Base-by-base conservation (phyloP, 164 flowering plant species). In the Vitis rotundifolia region DNA sequence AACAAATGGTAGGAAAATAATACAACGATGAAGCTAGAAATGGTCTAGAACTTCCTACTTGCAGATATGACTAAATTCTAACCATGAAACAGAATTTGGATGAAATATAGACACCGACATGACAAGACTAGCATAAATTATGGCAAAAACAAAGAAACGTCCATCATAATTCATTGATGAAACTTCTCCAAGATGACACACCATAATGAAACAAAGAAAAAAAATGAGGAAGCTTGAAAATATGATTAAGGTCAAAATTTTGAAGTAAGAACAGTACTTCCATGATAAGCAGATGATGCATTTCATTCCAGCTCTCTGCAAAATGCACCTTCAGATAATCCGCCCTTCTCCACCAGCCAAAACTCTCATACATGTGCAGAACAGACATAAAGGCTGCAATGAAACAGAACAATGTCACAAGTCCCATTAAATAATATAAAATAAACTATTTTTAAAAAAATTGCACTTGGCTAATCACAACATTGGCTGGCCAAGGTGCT, bases 231-330 rank as follows among this genome's bases (percentile, higher is more conserved):
- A 37, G 44, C 44, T 37, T 37, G 5, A 37, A 37, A 37, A 37
- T 37, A 37, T 22, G 26, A 22, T 22, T 22, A 22, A 22, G 26
- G 26, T 22, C 1, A 22, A 22, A 22, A 22, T 1, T 22, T 22
- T 22, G 26, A 22, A 22, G 26, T 22, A 22, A 22, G 26, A 22
- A 22, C 53, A 64, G 62, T 81, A 95, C 97, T 85, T 95, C 99
- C 99, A 95, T 95, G 71, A 95, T 95, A 69, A 95, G 97, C 76
- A 95, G 81, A 82, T 95, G 99, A 67, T 95, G 98, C 99, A 95
- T 93, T 83, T 95, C 99, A 77, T 93, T 93, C 97, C 98, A 93
- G 86, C 97, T 95, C 84, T 95, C 99, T 67, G 98, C 99, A 87
- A 95, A 95, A 79, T 95, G 98, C 65, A 95, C 98, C 86, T 93